Base-by-base conservation (phyloP, 306 rosid species). In the Ceratonia siliqua region DNA sequence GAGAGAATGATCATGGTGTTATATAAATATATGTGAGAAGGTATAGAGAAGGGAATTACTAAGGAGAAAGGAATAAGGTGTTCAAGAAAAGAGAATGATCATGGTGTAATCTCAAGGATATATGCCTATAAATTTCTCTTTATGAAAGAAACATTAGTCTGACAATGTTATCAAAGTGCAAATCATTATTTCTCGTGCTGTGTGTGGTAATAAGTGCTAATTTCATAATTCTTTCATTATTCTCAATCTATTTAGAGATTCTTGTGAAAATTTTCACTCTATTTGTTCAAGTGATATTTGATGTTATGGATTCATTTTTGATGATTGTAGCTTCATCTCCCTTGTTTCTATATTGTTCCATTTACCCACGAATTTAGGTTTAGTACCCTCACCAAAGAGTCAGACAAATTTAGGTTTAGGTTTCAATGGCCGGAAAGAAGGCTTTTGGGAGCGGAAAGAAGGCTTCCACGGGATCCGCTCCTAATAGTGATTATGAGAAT, bases 211-310 rank as follows among this genome's bases (percentile, higher is more conserved):
- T 42, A 15, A 8, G 64, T 64, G 17, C 22, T 57, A 54, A 35
- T 43, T 10, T 72, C 21, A 28, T 9, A n/a, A n/a, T 42, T 11
- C 28, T 59, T 30, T 36, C 0, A 59, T 62, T 73, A 17, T 58
- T 49, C 45, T 56, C 56, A 49, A 21, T n/a, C n/a, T 30, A 76
- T 62, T 56, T 14, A 22, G 38, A 70, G 55, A 77, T 32, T 74
- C 12, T 54, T 41, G 56, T 73, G 76, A 35, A 72, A 21, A 48
- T 72, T 68, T 62, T 25, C n/a, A 61, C 28, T 72, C 45, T 62
- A 52, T 62, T 57, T 58, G 66, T 81, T 41, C 62, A 73, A 81
- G 81, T 74, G 62, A 53, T 72, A 70, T 70, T 83, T 70, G n/a
- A n/a, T n/a, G n/a, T n/a, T n/a, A n/a, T n/a, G n/a, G n/a, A n/a